Base-by-base conservation (phyloP, 2,329 filamentous ascomycete genomes). In the Geosmithia flava region DNA sequence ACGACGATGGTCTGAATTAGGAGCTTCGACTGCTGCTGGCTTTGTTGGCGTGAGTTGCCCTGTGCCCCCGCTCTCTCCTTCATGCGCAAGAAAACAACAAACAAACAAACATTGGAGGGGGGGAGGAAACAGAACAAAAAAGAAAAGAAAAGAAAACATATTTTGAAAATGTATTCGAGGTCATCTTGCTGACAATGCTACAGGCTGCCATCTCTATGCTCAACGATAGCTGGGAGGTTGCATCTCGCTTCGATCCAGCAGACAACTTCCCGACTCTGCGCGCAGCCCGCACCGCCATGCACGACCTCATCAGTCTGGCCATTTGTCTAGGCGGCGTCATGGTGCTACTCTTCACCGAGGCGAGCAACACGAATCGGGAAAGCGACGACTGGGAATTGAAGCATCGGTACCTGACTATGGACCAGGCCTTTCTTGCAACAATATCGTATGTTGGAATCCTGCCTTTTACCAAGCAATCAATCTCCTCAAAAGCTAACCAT, bases 141-240 rank as follows among this genome's bases (percentile, higher is more conserved):
- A 11, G 15, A 42, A 19, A 10, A 3, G 15, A 27, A 27, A 27
- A 27, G 8, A 27, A 27, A 27, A 27, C 23, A 27, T 27, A 4
- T 5, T 27, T 27, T n/a, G n/a, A n/a, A n/a, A n/a, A n/a, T n/a
- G n/a, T n/a, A n/a, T n/a, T n/a, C n/a, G 8, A 42, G 19, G 23
- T 27, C 8, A 27, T 27, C 23, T 5, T 41, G 45, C 45, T 47
- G 29, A 47, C 45, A 15, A 8, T 13, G 4, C 42, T 45, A 15
- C 11, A 65, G 62, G 55, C 55, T 23, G 53, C 55, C 45, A 54
- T 64, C 16, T 58, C 64, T 20, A 54, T 65, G 48, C 58, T 67
- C 52, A 63, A 63, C 47, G 64, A 67, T 44, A 65, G 61, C 54
- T 66, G 63, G 62, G 61, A 66, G 41, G 56, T 61, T 42, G 48